Evolutionary conservation across 768 basidiomycete species (phyloP).

Genomic region (Phaeotremella skinneri): DNA sequence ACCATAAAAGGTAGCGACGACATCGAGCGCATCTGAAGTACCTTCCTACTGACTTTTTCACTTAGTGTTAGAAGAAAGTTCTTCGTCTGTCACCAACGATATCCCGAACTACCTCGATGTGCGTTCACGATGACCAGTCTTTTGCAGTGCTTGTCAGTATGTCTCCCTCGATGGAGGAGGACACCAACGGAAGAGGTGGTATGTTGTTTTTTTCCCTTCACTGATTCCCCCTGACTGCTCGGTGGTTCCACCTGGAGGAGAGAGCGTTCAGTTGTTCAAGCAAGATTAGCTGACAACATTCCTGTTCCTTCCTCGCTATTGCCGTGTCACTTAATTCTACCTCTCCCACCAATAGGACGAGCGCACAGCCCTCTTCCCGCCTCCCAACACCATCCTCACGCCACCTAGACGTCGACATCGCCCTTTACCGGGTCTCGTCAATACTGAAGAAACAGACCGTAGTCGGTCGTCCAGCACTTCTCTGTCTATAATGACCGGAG

Average conservation of each 20-base stretch:
- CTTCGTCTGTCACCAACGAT: too few relatives aligned
- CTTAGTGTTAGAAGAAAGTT: too few relatives aligned
- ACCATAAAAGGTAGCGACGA: too few relatives aligned
- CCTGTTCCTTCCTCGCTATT: too few relatives aligned
- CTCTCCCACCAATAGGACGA: conserved; percentile 8
- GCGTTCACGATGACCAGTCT: neutral
- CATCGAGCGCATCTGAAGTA: too few relatives aligned
- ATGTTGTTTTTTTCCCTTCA: neutral
- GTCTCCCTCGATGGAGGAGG: neutral
- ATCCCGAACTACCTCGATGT: too few relatives aligned
- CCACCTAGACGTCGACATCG: conserved; percentile 10
- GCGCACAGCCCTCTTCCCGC: conserved; percentile 14
- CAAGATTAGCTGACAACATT: too few relatives aligned
- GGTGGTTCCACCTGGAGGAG: too few relatives aligned
- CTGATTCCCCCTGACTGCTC: too few relatives aligned
- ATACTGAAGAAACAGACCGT: neutral
- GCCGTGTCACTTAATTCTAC: too few relatives aligned
- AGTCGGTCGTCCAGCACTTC: neutral
- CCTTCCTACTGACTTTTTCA: too few relatives aligned
- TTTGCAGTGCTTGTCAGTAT: neutral
- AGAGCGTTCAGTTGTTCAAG: too few relatives aligned
- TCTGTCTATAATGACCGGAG: neutral
- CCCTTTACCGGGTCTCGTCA: conserved; percentile 3
- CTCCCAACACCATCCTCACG: conserved; percentile 18
- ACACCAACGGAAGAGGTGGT: neutral